Evolutionary conservation across 306 rosid genomes (phyloP).

Genomic region (Luffa acutangula): DNA sequence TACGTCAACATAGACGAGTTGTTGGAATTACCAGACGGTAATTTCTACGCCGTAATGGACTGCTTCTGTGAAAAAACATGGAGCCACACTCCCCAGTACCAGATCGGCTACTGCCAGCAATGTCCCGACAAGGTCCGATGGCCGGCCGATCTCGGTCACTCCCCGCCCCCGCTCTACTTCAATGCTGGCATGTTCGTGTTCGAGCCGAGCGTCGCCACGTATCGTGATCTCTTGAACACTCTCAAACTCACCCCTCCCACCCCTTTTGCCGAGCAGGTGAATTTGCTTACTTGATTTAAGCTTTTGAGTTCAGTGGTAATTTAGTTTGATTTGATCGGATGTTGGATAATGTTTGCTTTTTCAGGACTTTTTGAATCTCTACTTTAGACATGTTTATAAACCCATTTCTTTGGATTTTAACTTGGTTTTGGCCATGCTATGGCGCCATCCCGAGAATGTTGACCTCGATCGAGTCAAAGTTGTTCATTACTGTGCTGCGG

Average conservation of each 20-base stretch:
- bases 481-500: slow-evolving; percentile 72
- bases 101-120: slow-evolving; percentile 64
- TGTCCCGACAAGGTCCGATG: slow-evolving; percentile 52
- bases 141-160: slow-evolving; percentile 37
- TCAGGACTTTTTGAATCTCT: slow-evolving; percentile 58
- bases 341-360: no score
- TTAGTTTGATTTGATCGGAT: neutral
- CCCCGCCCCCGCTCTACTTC: slow-evolving; percentile 56
- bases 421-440: slow-evolving; percentile 61
- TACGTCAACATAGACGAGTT: slow-evolving; percentile 57
- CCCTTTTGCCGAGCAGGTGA: slow-evolving; percentile 60
- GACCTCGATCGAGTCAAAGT: slow-evolving; percentile 43
- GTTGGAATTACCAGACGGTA: slow-evolving; percentile 42
- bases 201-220: slow-evolving; percentile 41
- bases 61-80: slow-evolving; percentile 81
- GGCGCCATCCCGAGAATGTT: slow-evolving; percentile 76
- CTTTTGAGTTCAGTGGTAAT: neutral
- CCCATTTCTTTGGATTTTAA: slow-evolving; percentile 48
- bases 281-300: neutral
- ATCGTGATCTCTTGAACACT: slow-evolving; percentile 29
- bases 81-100: slow-evolving; percentile 57
- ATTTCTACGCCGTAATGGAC: slow-evolving; percentile 67
- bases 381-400: slow-evolving; percentile 37
- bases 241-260: slow-evolving; percentile 43
- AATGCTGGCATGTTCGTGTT: slow-evolving; percentile 78